Evolutionary conservation across 2,329 filamentous ascomycete genomes (phyloP).

Genomic region (Immersiporthe knoxdaviesiana): DNA sequence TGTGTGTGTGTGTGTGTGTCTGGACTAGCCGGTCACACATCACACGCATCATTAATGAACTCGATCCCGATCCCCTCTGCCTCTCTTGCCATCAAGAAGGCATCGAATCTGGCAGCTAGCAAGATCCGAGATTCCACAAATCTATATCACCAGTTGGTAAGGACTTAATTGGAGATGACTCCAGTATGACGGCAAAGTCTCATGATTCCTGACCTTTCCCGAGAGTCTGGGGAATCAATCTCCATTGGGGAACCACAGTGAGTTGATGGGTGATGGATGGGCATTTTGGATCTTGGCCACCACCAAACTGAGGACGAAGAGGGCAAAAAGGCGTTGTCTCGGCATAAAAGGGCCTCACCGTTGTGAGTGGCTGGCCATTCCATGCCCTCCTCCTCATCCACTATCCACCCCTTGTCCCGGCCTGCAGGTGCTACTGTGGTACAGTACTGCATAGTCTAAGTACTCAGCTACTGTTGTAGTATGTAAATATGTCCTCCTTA

Average conservation of each 20-base stretch:
- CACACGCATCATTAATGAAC: not conserved
- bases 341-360: not conserved
- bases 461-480: too few relatives aligned
- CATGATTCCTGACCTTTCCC: not conserved
- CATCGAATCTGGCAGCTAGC: not conserved
- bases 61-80: not conserved
- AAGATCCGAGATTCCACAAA: not conserved
- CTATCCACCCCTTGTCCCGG: too few relatives aligned
- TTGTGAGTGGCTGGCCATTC: not conserved
- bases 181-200: not conserved
- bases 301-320: not conserved
- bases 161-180: not conserved
- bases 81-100: not conserved
- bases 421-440: not conserved
- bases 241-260: not conserved
- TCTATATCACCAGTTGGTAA: not conserved
- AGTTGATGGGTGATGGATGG: not conserved
- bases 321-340: not conserved
- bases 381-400: too few relatives aligned
- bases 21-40: not conserved
- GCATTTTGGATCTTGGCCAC: not conserved
- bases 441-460: too few relatives aligned
- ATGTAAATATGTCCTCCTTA: too few relatives aligned
- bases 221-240: conserved; percentile 7
- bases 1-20: too few relatives aligned